Conservation (phyloP, 768 basidiomycete genomes). For the Boletus sensibilis region DNA sequence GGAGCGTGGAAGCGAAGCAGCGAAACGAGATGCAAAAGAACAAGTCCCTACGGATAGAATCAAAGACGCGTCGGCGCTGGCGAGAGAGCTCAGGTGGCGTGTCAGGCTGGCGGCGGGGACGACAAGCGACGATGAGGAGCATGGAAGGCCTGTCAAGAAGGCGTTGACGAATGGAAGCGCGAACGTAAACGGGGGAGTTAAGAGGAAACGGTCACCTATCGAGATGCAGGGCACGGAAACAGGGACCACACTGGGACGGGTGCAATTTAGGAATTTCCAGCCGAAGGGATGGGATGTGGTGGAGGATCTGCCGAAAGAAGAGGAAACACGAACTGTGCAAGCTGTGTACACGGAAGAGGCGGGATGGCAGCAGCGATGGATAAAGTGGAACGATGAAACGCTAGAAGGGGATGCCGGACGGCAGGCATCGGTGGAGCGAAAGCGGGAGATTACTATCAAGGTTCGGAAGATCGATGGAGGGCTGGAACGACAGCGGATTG, state of each 20-base stretch:
- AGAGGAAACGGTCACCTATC: constrained; percentile 39
- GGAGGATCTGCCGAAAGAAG: constrained; percentile 42
- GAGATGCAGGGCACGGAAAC: constrained; percentile 12
- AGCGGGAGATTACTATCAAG: constrained; percentile 52
- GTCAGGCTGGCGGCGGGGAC: constrained; percentile 59
- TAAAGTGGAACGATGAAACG: constrained; percentile 28
- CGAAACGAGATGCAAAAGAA: constrained; percentile 76
- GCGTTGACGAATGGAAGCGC: constrained; percentile 28
- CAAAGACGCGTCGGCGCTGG: constrained; percentile 77
- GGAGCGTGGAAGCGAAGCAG: constrained; percentile 67
- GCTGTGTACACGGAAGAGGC: constrained; percentile 40
- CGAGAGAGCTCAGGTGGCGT: constrained; percentile 86
- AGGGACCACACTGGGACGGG: constrained; percentile 20
- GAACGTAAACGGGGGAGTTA: constrained; percentile 29
- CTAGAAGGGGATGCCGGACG: constrained; percentile 31
- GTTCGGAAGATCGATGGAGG: constrained; percentile 55
- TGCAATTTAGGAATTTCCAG: constrained; percentile 62
- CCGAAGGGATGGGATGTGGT: constrained; percentile 66
- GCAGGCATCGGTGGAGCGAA: constrained; percentile 43
- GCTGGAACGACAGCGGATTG: constrained; percentile 69
- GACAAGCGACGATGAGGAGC: constrained; percentile 67
- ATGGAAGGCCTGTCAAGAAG: constrained; percentile 26
- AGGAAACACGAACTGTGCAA: constrained; percentile 39
- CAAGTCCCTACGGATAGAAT: constrained; percentile 78
- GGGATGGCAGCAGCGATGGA: constrained; percentile 49